phyloP scores from a whole-genome alignment of 495 filamentous ascomycete species.

The Collariella sp. region DNA sequence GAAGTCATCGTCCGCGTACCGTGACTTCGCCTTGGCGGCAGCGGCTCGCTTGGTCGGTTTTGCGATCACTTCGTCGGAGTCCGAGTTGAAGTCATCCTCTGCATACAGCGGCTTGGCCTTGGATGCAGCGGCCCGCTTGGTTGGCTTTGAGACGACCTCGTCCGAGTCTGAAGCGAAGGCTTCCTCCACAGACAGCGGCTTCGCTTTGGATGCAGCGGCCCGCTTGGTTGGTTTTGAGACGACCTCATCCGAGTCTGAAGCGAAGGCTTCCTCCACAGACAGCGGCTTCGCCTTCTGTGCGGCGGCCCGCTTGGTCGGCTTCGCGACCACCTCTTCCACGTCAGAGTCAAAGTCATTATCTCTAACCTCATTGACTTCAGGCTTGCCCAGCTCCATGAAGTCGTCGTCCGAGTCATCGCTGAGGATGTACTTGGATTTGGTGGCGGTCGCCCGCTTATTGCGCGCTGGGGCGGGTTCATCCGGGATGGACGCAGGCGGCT shows the following conservation, averaged over 20 bases:
- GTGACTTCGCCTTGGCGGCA: slow-evolving; percentile 13
- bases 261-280: not conserved
- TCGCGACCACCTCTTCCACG: slow-evolving; percentile 8
- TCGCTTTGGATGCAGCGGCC: slow-evolving; percentile 13
- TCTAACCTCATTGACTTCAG: slow-evolving; percentile 4
- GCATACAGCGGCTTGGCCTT: slow-evolving; percentile 13
- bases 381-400: slow-evolving; percentile 25
- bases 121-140: slow-evolving; percentile 9
- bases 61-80: slow-evolving; percentile 6
- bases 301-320: slow-evolving; percentile 12
- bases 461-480: slow-evolving; percentile 24
- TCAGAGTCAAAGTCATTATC: not conserved
- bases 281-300: slow-evolving; percentile 13
- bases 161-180: slow-evolving; percentile 1
- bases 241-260: slow-evolving; percentile 7
- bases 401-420: slow-evolving; percentile 41
- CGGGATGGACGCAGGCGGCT: slow-evolving; percentile 19
- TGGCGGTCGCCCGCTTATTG: slow-evolving; percentile 34
- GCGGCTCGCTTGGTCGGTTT: slow-evolving; percentile 14
- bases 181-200: slow-evolving; percentile 1
- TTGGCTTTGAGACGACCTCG: slow-evolving; percentile 12
- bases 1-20: slow-evolving; percentile 10
- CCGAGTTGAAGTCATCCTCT: not conserved
- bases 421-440: slow-evolving; percentile 40
- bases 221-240: slow-evolving; percentile 12